These are phyloP conservation scores for Trichoderma sp. DNA, from an alignment of 2,329 filamentous ascomycete species.

Conservation along the genomic window DNA sequence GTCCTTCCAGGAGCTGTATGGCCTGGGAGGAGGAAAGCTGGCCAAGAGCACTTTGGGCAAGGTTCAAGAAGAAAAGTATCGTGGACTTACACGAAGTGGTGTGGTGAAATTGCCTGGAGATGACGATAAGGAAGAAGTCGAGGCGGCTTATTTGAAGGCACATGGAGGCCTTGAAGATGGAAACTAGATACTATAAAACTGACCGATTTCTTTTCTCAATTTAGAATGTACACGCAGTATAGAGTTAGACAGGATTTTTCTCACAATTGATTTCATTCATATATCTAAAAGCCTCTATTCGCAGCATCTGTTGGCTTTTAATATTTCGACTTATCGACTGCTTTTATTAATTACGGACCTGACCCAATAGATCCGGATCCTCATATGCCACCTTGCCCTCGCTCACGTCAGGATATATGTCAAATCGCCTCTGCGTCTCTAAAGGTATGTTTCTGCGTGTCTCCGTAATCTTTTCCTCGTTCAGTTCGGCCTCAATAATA, in stretches of 20 bases:
- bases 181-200: neutral
- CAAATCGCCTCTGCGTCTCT: conserved; percentile 81
- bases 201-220: neutral
- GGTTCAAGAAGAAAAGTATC: conserved; percentile 38
- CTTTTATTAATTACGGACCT: neutral
- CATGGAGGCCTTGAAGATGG: neutral
- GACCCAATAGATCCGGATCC: neutral
- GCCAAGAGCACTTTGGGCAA: conserved; percentile 27
- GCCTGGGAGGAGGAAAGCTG: conserved; percentile 34
- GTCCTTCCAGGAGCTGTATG: conserved; percentile 47
- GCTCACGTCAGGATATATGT: conserved; percentile 91
- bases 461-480: conserved; percentile 67
- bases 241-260: neutral
- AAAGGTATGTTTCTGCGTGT: conserved; percentile 83
- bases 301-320: too few species aligned
- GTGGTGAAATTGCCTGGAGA: neutral
- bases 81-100: neutral
- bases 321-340: neutral
- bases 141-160: neutral
- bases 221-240: neutral
- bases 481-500: conserved; percentile 72
- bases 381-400: conserved; percentile 42
- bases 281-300: too few species aligned
- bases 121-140: neutral
- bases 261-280: too few species aligned